Conservation (phyloP, 129 eudicot genomes). For the Scalesia atractyloides region DNA sequence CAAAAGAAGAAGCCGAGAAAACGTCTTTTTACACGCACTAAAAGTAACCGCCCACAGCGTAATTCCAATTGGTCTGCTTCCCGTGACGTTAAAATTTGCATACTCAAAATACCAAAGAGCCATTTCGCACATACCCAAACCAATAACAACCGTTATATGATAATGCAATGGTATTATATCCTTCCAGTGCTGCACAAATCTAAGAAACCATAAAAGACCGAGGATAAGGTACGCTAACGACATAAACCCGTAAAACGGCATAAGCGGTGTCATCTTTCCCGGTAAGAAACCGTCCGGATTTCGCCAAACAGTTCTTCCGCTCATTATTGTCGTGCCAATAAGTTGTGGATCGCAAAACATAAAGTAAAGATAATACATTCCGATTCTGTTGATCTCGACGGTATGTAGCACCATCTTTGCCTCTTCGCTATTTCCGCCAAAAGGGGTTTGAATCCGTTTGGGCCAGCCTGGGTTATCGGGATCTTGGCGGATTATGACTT, state of each 20-base stretch:
- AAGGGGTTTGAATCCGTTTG: constrained; percentile 58
- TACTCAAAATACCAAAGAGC: constrained; percentile 90
- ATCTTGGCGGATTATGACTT: constrained; percentile 71
- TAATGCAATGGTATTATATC: constrained; percentile 80
- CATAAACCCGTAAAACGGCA: constrained; percentile 86
- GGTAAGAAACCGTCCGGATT: constrained; percentile 86
- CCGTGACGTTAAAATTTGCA: constrained; percentile 71
- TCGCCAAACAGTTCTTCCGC: constrained; percentile 90
- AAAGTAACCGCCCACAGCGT: constrained; percentile 88
- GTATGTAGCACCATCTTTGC: constrained; percentile 62
- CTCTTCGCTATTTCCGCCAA: constrained; percentile 62
- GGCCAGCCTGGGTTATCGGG: constrained; percentile 84
- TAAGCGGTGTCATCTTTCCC: constrained; percentile 80
- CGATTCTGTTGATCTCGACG: constrained; percentile 68
- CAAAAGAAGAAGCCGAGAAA: constrained; percentile 79
- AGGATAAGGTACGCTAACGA: constrained; percentile 75
- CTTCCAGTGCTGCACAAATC: constrained; percentile 81
- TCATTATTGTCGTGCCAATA: constrained; percentile 62
- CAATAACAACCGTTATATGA: constrained; percentile 80
- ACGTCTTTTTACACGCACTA: constrained; percentile 78
- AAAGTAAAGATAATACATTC: constrained; percentile 87
- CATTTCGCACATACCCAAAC: constrained; percentile 92
- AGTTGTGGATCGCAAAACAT: constrained; percentile 77
- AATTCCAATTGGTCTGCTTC: constrained; percentile 79
- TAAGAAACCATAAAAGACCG: constrained; percentile 80